These are phyloP conservation scores for Thinopyrum elongatum DNA, from an alignment of 176 grass and related monocot species.

Conservation along the genomic window DNA sequence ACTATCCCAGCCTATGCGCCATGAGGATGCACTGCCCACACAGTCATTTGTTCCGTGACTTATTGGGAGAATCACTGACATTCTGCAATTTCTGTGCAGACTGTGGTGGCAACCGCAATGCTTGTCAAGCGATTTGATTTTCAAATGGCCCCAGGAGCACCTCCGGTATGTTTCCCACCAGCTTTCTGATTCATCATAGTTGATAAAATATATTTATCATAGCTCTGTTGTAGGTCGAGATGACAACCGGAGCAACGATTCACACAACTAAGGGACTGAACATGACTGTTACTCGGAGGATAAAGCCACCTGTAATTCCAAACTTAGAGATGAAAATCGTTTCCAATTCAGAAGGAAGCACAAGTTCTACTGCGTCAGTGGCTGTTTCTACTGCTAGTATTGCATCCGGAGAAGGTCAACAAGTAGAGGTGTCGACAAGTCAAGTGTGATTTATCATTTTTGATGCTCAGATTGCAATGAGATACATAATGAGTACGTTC, in stretches of 20 bases:
- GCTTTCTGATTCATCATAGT: conserved; percentile 20
- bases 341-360: conserved; percentile 40
- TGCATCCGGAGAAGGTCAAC: conserved; percentile 57
- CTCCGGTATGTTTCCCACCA: conserved; percentile 55
- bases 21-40: background rate
- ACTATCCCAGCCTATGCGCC: background rate
- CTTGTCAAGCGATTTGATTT: conserved; percentile 91
- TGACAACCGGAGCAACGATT: conserved; percentile 96
- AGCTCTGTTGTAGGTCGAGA: conserved; percentile 63
- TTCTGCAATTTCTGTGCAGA: conserved; percentile 51
- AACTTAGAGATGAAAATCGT: conserved; percentile 70
- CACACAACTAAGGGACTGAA: conserved; percentile 87
- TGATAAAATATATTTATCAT: background rate
- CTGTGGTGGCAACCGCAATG: conserved; percentile 88
- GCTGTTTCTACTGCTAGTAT: conserved; percentile 24
- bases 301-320: conserved; percentile 68
- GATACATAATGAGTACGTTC: conserved; percentile 31
- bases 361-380: conserved; percentile 29
- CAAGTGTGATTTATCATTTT: conserved; percentile 44
- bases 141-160: conserved; percentile 81
- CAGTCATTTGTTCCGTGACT: background rate
- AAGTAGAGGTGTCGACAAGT: conserved; percentile 47
- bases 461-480: background rate
- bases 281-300: conserved; percentile 87
- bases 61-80: background rate